These are phyloP conservation scores for Ilyonectria destructans DNA, from an alignment of 2,329 filamentous ascomycete species.

Conservation along the genomic window DNA sequence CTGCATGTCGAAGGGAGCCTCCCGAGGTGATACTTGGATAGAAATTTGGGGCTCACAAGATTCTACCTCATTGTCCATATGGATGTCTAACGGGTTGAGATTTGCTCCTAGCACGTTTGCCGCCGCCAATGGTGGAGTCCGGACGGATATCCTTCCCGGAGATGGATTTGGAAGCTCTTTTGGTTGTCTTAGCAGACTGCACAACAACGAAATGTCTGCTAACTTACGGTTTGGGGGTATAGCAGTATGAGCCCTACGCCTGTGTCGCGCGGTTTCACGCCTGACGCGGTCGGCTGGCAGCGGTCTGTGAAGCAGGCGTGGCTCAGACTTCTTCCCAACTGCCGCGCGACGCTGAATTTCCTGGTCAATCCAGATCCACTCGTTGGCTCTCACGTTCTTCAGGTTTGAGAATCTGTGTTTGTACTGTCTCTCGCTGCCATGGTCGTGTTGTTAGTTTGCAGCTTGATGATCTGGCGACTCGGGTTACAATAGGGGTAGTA, in stretches of 20 bases:
- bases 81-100: background rate
- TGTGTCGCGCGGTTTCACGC: background rate
- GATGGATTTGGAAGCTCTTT: conserved; percentile 8
- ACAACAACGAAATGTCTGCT: too few species aligned
- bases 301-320: background rate
- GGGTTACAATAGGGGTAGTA: background rate
- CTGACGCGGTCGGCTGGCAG: background rate
- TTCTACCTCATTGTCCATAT: background rate
- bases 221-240: background rate
- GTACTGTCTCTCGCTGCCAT: conserved; percentile 7
- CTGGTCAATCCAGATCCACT: conserved; percentile 10
- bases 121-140: background rate
- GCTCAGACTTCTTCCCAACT: background rate
- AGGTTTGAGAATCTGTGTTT: conserved; percentile 7
- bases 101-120: background rate
- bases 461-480: background rate
- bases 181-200: background rate
- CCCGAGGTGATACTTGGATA: background rate
- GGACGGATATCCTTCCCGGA: conserved; percentile 5
- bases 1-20: background rate
- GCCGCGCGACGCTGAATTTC: conserved; percentile 11
- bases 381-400: conserved; percentile 9
- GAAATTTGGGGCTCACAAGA: background rate
- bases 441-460: background rate
- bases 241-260: background rate